These are phyloP conservation scores for Cladosporium sp. DNA, from an alignment of 2,329 filamentous ascomycete genomes.

Conservation along the genomic window DNA sequence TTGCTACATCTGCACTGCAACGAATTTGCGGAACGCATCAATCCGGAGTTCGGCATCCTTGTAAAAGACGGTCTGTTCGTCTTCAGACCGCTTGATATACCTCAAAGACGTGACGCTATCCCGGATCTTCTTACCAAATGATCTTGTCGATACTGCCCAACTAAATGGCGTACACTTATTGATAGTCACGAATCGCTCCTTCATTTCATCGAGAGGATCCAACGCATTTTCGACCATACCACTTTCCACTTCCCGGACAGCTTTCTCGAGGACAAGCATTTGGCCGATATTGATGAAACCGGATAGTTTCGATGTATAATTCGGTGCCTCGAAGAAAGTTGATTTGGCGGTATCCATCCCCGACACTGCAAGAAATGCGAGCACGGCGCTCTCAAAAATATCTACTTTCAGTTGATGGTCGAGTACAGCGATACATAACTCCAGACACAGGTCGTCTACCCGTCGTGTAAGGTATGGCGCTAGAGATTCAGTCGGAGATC, in stretches of 20 bases:
- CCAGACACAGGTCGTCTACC: constrained; percentile 14
- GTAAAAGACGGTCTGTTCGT: neutral
- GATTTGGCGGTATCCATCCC: constrained; percentile 13
- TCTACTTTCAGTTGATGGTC: constrained; percentile 18
- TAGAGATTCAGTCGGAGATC: neutral
- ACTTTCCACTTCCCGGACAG: constrained; percentile 6
- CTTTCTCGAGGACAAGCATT: constrained; percentile 21
- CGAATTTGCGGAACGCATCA: neutral
- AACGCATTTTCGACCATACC: neutral
- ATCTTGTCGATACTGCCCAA: neutral
- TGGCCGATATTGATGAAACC: constrained; percentile 23
- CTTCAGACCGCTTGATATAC: constrained; percentile 1
- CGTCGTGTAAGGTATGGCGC: neutral
- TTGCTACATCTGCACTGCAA: neutral
- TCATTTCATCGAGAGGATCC: constrained; percentile 1
- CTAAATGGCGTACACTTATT: neutral
- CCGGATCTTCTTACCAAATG: neutral
- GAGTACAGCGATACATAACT: constrained; percentile 18
- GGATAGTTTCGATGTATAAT: constrained; percentile 18
- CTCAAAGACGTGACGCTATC: constrained; percentile 2
- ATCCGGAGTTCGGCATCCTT: neutral
- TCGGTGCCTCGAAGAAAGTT: constrained; percentile 13
- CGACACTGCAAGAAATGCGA: constrained; percentile 19
- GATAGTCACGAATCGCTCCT: constrained; percentile 3
- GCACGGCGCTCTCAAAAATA: constrained; percentile 18